Evolutionary conservation across 73 alveolate genomes (phyloP).

Genomic region (Loxodes magnus): DNA sequence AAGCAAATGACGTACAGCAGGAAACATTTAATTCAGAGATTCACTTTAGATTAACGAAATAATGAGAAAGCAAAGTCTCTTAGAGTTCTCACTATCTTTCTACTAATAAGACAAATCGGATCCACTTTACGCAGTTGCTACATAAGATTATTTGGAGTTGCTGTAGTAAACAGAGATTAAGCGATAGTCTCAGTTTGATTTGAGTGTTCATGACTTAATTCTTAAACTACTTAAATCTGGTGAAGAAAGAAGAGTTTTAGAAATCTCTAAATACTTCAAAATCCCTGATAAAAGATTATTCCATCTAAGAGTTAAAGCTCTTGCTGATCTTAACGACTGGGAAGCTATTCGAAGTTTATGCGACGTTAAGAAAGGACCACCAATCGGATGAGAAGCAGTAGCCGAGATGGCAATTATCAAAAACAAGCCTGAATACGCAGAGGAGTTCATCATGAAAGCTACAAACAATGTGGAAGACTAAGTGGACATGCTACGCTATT

Average conservation of each 20-base stretch:
- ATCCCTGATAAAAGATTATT: slow-evolving; percentile 2
- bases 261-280: not conserved
- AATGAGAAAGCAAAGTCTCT: not conserved
- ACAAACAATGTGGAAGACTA: too few relatives aligned
- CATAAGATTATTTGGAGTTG: not conserved
- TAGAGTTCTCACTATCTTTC: not conserved
- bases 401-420: not conserved
- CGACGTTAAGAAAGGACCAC: not conserved
- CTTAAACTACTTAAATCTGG: not conserved
- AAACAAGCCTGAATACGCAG: not conserved
- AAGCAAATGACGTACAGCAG: not conserved
- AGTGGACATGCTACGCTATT: too few relatives aligned
- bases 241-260: not conserved
- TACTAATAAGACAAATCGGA: not conserved
- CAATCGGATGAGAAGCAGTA: not conserved
- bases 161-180: not conserved
- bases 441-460: not conserved
- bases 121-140: not conserved
- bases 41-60: not conserved
- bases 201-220: not conserved
- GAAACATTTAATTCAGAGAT: not conserved
- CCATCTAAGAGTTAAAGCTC: not conserved
- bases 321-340: not conserved
- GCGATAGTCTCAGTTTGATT: slow-evolving; percentile 1
- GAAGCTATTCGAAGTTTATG: not conserved